Percentiles rank a stretch among this genome's conserved stretches.
These are phyloP conservation scores for Tolypocladium tundrense DNA, from an alignment of 2,329 filamentous ascomycete species.

Conservation along the genomic window DNA sequence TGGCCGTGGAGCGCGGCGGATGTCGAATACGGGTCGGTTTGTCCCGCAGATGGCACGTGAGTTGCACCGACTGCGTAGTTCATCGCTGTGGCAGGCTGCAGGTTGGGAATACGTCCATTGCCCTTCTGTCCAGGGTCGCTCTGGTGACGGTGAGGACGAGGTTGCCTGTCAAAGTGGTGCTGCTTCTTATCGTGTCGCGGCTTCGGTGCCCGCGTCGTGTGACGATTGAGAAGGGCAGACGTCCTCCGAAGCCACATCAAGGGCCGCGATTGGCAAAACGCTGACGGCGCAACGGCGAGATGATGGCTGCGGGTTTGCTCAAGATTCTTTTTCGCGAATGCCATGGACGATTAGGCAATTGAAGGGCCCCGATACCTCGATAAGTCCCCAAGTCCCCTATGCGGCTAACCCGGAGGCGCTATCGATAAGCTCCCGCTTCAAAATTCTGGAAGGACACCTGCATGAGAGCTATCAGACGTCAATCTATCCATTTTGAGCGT, in stretches of 20 bases:
- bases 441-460: not conserved
- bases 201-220: not conserved
- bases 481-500: not conserved
- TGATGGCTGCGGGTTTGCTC: not conserved
- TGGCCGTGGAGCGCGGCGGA: not conserved
- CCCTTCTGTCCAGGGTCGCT: not conserved
- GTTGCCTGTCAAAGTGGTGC: not conserved
- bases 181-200: not conserved
- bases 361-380: not conserved
- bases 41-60: not conserved
- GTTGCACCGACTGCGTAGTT: not conserved
- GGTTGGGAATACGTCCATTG: not conserved
- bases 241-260: not conserved
- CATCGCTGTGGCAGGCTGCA: slow-evolving; percentile 1
- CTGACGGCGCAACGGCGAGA: not conserved
- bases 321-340: not conserved
- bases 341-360: not conserved
- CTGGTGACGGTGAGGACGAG: not conserved
- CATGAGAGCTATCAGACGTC: not conserved
- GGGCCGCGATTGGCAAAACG: not conserved
- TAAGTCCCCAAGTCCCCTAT: not conserved
- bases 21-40: not conserved
- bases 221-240: not conserved
- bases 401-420: not conserved
- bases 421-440: not conserved